Conservation (phyloP, 1,284 basidiomycete species). For the Sanguinoderma infundibulare region DNA sequence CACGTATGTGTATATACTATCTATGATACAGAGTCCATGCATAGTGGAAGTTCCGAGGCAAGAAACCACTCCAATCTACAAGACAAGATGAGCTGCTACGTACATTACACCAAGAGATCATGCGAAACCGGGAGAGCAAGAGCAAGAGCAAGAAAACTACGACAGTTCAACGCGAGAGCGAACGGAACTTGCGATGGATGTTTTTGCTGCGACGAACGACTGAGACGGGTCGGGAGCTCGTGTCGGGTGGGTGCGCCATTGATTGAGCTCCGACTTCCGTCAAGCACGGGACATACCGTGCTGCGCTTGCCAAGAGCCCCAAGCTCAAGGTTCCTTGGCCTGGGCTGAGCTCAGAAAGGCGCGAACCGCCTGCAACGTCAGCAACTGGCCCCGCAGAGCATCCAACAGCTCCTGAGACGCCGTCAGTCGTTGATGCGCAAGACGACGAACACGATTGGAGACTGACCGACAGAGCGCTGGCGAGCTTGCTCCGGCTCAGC, state of each 20-base stretch:
- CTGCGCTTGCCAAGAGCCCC: neutral
- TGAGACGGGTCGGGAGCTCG: neutral
- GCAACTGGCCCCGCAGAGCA: neutral
- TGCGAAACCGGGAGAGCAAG: neutral
- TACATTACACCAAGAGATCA: neutral
- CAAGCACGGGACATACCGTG: neutral
- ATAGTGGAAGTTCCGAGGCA: too few species aligned
- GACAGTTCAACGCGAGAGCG: neutral
- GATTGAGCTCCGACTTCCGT: neutral
- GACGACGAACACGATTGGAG: neutral
- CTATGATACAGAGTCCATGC: slow-evolving; percentile 2
- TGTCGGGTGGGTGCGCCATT: neutral
- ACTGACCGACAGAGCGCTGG: slow-evolving; percentile 3
- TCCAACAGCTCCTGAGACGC: neutral
- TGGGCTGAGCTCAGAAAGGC: neutral
- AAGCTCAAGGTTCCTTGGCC: neutral
- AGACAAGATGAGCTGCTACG: neutral
- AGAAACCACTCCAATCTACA: neutral
- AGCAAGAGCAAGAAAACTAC: neutral
- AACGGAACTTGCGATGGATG: slow-evolving; percentile 6
- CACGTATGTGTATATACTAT: too few species aligned
- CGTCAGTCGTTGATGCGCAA: neutral
- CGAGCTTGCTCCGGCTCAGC: slow-evolving; percentile 8
- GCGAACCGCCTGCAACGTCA: neutral
- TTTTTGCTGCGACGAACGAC: neutral